Evolutionary conservation across 208 protist species (phyloP), one percentile per base, ranked within the genome.

Genomic region (Trypanosomatidae sp.): DNA sequence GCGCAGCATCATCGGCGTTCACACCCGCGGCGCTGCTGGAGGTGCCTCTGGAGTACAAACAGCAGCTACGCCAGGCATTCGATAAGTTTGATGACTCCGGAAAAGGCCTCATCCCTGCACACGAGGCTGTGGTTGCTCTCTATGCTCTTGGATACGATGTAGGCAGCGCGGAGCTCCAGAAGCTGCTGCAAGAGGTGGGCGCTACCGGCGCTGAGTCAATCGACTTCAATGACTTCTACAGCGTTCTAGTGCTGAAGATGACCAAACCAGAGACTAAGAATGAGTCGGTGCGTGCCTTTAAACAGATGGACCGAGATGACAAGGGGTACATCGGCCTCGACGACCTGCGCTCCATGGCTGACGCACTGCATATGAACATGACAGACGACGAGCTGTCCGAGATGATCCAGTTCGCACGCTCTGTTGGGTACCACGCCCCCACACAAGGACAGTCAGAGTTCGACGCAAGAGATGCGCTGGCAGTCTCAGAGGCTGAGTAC

Each of bases 361-460:
- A 95, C 62, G 92, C 95, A 10, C 72, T 99, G 39, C 87, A 96
- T 22, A 91, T 99, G 77, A 84, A 98, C 70, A 72, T 99, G 67
- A 95, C 97, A 33, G 98, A 99, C 74, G 98, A 99, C 28, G 98
- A 99, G 79, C 81, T 99, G 47, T 77, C 92, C 58, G 97, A 98
- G 73, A 99, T 99, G 98, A 96, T 99, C 69, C 88, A 98, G 17
- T 98, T 98, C 80, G 94, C 96, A 15, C 94, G 98, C 25, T 79
- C 86, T 3, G 86, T 90, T 0, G 73, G 73, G 19, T 76, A 70
- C 46, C 66, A 78, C 73, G 22, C 69, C 1, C 67, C 68, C 36
- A 50, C 66, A n/a, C 71, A 76, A 73, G 76, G 65, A 74, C 77
- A 71, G 69, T 81, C 76, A 1, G 86, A 92, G 62, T 86, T 85